Evolutionary conservation across 2,329 filamentous ascomycete species (phyloP).

Genomic region (Cladorrhinum sp.): DNA sequence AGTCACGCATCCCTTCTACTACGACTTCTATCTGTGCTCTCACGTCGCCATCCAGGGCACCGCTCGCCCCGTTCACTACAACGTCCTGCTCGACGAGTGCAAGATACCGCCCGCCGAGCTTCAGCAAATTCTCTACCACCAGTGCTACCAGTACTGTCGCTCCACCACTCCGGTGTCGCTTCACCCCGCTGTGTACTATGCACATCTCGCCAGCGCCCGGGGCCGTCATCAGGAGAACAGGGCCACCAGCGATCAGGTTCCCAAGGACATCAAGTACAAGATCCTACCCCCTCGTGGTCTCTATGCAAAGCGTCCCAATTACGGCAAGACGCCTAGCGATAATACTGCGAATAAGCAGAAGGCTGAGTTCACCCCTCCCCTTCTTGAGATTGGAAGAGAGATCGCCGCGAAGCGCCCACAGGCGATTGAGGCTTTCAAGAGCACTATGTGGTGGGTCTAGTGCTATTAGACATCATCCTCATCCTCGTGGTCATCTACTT

Average conservation of each 20-base stretch:
- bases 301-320: conserved; percentile 25
- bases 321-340: conserved; percentile 23
- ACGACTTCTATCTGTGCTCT: conserved; percentile 72
- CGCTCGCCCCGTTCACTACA: conserved; percentile 87
- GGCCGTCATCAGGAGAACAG: conserved; percentile 69
- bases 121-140: conserved; percentile 88
- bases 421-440: conserved; percentile 32
- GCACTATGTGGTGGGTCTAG: conserved; percentile 46
- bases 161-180: conserved; percentile 90
- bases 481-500: too few relatives aligned
- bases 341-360: conserved; percentile 19
- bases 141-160: conserved; percentile 89
- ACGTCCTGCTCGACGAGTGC: conserved; percentile 81
- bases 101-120: conserved; percentile 64
- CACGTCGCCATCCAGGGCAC: conserved; percentile 86
- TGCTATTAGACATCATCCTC: too few relatives aligned
- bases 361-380: conserved; percentile 23
- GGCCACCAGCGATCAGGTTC: conserved; percentile 44
- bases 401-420: conserved; percentile 25
- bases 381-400: conserved; percentile 24
- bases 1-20: conserved; percentile 87
- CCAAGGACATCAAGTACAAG: conserved; percentile 42
- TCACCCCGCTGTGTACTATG: conserved; percentile 91
- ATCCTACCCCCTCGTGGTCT: conserved; percentile 42
- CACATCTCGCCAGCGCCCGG: conserved; percentile 81